These are phyloP conservation scores for Cornus kousa DNA, from an alignment of 148 eudicot genomes.

Conservation along the genomic window DNA sequence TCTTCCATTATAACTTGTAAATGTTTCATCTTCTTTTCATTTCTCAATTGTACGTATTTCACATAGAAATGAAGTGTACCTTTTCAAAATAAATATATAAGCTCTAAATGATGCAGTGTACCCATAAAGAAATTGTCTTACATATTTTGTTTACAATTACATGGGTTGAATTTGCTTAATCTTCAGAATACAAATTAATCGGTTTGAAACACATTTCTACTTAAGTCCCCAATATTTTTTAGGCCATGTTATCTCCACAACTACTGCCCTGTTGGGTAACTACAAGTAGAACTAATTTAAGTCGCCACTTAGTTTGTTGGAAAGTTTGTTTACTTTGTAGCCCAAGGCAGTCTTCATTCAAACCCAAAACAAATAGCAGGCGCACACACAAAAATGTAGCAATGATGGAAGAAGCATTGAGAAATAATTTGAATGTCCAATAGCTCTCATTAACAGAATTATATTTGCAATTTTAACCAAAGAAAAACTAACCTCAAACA, in stretches of 20 bases:
- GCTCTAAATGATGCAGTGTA: no score
- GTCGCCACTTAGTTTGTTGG: background rate
- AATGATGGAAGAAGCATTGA: background rate
- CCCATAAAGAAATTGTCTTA: no score
- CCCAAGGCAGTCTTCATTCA: background rate
- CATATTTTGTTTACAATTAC: background rate
- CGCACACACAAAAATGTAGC: background rate
- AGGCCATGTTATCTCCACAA: background rate
- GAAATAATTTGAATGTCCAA: slow-evolving; percentile 2
- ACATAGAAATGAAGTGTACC: background rate
- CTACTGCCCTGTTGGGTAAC: background rate
- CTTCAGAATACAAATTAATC: background rate
- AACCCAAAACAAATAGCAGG: background rate
- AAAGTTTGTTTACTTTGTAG: background rate
- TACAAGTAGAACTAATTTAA: background rate
- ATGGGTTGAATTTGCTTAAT: background rate
- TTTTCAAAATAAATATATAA: background rate
- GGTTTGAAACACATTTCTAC: background rate
- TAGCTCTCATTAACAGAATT: background rate
- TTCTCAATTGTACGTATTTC: background rate
- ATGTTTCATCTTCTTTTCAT: background rate
- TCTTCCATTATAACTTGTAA: background rate
- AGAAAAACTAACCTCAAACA: slow-evolving; percentile 66
- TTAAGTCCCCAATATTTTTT: no score
- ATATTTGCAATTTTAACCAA: background rate